phyloP scores from a whole-genome alignment of 257 asterid species.

The Fraxinus cuspidata region DNA sequence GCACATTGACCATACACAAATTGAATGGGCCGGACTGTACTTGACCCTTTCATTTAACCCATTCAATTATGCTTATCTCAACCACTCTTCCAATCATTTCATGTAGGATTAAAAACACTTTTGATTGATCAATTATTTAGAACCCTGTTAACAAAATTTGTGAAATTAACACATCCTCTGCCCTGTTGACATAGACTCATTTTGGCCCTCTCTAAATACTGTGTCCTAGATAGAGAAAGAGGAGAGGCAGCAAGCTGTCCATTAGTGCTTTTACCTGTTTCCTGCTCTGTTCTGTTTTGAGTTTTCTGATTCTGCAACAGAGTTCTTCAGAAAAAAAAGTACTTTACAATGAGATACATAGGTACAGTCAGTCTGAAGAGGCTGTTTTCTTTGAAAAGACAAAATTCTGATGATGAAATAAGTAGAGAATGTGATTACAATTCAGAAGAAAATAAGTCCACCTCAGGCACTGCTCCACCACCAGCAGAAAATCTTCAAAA shows the following conservation, averaged over 20 bases:
- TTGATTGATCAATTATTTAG: slow-evolving; percentile 30
- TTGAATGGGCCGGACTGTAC: slow-evolving; percentile 20
- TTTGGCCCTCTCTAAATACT: slow-evolving; percentile 33
- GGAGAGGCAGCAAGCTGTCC: slow-evolving; percentile 3
- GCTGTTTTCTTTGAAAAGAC: slow-evolving; percentile 68
- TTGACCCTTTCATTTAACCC: slow-evolving; percentile 11
- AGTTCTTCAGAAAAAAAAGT: neutral
- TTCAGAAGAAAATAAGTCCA: slow-evolving; percentile 23
- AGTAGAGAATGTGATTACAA: slow-evolving; percentile 33
- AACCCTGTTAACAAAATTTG: slow-evolving; percentile 14
- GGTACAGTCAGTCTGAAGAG: slow-evolving; percentile 71
- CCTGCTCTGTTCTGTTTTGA: slow-evolving; percentile 24
- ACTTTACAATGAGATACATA: slow-evolving; percentile 59
- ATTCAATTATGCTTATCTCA: slow-evolving; percentile 24
- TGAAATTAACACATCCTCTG: neutral
- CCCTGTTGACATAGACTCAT: slow-evolving; percentile 24
- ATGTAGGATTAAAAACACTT: slow-evolving; percentile 31
- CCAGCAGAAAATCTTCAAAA: slow-evolving; percentile 38
- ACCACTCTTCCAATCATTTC: slow-evolving; percentile 45
- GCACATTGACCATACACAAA: slow-evolving; percentile 12
- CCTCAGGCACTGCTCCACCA: slow-evolving; percentile 16
- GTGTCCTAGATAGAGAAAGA: slow-evolving; percentile 13
- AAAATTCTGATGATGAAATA: slow-evolving; percentile 41
- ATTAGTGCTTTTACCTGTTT: slow-evolving; percentile 16
- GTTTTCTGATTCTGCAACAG: neutral